phyloP scores from a whole-genome alignment of 2,329 filamentous ascomycete species.

The Emergomyces pasteurianus region DNA sequence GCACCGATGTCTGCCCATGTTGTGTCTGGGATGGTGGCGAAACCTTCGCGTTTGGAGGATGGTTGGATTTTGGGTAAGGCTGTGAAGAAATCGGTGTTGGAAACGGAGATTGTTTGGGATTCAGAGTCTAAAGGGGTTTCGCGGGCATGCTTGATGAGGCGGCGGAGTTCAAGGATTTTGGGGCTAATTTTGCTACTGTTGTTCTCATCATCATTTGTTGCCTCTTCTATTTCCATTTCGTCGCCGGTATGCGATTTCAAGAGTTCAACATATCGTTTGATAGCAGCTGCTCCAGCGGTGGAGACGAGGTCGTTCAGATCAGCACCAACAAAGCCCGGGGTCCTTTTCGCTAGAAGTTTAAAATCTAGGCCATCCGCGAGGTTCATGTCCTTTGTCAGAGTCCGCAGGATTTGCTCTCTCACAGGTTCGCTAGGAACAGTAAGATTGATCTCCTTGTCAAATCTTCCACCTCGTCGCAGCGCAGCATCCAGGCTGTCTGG shows the following conservation, averaged over 20 bases:
- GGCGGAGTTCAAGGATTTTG: conserved; percentile 35
- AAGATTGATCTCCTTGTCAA: conserved; percentile 76
- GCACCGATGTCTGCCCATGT: conserved; percentile 91
- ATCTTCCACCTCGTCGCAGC: conserved; percentile 60
- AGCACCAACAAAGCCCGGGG: conserved; percentile 84
- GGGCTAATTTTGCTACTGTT: conserved; percentile 18
- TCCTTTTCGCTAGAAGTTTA: conserved; percentile 61
- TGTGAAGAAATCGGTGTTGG: conserved; percentile 57
- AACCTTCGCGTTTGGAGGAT: conserved; percentile 82
- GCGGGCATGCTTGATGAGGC: conserved; percentile 44
- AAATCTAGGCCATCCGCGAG: conserved; percentile 64
- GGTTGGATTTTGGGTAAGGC: conserved; percentile 67
- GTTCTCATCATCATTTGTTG: not conserved
- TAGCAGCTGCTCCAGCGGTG: conserved; percentile 53
- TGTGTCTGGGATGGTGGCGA: conserved; percentile 84
- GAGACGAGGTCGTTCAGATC: conserved; percentile 65
- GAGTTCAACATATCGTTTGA: conserved; percentile 46
- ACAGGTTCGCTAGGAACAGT: conserved; percentile 71
- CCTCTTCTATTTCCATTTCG: conserved; percentile 43
- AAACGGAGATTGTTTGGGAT: conserved; percentile 44
- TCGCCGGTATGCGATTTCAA: conserved; percentile 35
- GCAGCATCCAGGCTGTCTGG: conserved; percentile 77
- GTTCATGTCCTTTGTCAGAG: conserved; percentile 54
- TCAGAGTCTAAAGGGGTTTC: conserved; percentile 42
- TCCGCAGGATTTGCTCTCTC: conserved; percentile 64